Evolutionary conservation across 1,284 basidiomycete species (phyloP).

Genomic region (Lignosus rhinocerotis): DNA sequence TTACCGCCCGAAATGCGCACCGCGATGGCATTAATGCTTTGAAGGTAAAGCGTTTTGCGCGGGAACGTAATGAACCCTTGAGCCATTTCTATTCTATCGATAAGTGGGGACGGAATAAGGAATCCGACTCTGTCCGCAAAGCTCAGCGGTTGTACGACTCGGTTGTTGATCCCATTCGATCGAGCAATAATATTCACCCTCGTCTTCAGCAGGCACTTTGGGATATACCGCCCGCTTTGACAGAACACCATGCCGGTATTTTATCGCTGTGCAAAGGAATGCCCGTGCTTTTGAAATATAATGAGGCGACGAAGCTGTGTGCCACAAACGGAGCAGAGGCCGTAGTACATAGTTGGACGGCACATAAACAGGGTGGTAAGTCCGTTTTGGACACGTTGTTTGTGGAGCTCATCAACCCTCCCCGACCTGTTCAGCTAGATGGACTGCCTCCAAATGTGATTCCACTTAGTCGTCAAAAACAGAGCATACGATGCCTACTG

Average conservation of each 20-base stretch:
- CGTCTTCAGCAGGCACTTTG: slow-evolving; percentile 29
- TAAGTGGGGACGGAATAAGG: background rate
- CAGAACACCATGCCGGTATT: slow-evolving; percentile 28
- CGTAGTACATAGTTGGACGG: slow-evolving; percentile 33
- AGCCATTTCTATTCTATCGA: slow-evolving; percentile 32
- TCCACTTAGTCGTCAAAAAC: slow-evolving; percentile 26
- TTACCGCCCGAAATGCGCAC: slow-evolving; percentile 31
- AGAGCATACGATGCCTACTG: slow-evolving; percentile 20
- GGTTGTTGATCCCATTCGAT: background rate
- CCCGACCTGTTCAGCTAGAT: slow-evolving; percentile 29
- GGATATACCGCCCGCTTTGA: slow-evolving; percentile 22
- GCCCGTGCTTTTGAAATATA: slow-evolving; percentile 39
- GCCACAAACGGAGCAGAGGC: slow-evolving; percentile 44
- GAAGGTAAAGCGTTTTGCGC: slow-evolving; percentile 29
- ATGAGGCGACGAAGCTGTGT: slow-evolving; percentile 38
- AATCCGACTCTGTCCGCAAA: background rate
- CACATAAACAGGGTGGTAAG: slow-evolving; percentile 8
- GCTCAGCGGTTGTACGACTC: background rate
- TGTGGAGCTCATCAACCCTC: slow-evolving; percentile 35
- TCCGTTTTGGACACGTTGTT: slow-evolving; percentile 34
- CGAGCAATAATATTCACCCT: background rate
- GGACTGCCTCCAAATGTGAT: slow-evolving; percentile 40
- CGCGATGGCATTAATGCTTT: slow-evolving; percentile 34
- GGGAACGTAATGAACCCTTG: slow-evolving; percentile 27
- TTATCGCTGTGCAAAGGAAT: slow-evolving; percentile 37